Conservation (phyloP, 441 rosid species). For the Eruca vesicaria region DNA sequence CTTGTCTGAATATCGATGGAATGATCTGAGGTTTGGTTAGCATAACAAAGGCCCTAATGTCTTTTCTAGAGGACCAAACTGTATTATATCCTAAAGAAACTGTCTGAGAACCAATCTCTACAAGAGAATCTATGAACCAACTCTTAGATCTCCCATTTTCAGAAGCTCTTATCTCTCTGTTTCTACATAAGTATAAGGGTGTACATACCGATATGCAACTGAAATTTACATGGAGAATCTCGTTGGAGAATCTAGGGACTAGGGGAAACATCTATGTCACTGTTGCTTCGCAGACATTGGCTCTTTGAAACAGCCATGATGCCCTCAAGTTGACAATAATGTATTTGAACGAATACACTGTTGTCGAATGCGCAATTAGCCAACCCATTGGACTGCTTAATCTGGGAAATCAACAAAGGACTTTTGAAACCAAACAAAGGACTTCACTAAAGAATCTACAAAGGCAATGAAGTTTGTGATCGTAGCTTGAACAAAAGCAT, state of each 20-base stretch:
- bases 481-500: too few species aligned
- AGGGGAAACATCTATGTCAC: conserved; percentile 48
- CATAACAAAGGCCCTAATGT: conserved; percentile 91
- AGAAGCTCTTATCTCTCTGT: conserved; percentile 6
- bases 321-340: conserved; percentile 67
- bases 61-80: conserved; percentile 82
- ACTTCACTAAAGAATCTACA: neutral
- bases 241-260: conserved; percentile 53
- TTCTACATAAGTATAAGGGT: conserved; percentile 6
- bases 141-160: neutral
- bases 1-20: conserved; percentile 84
- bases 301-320: conserved; percentile 92
- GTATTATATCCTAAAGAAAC: conserved; percentile 90
- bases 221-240: conserved; percentile 84
- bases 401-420: neutral
- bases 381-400: neutral
- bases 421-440: neutral
- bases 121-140: conserved; percentile 13
- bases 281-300: conserved; percentile 86
- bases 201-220: conserved; percentile 70
- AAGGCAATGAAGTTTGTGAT: too few species aligned
- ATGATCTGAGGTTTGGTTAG: conserved; percentile 74
- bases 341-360: neutral
- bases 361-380: neutral
- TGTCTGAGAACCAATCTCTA: conserved; percentile 85